A percentile compares a stretch with the other conserved stretches of the same genome.
Conservation (phyloP, 2,329 filamentous ascomycete genomes). For the Fusarium anguioides region DNA sequence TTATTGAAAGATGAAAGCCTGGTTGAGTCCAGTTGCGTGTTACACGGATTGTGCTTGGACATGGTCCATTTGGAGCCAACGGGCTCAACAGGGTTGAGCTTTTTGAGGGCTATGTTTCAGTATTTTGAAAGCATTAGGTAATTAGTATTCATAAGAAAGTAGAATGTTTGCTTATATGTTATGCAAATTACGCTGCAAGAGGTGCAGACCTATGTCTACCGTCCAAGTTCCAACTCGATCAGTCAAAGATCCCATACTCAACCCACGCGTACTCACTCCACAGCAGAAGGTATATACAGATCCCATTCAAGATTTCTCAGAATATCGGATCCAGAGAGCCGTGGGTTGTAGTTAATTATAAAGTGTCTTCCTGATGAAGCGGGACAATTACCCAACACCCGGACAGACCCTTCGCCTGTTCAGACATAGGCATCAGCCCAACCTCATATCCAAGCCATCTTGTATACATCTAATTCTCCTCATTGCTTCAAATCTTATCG, state of each 20-base stretch:
- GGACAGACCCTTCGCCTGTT: constrained; percentile 59
- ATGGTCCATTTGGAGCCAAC: not conserved
- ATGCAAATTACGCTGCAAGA: too few relatives aligned
- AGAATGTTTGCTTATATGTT: too few relatives aligned
- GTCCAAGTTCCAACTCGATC: too few relatives aligned
- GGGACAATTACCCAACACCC: constrained; percentile 69
- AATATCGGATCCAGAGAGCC: too few relatives aligned
- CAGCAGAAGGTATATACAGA: too few relatives aligned
- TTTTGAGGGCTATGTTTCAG: constrained; percentile 60
- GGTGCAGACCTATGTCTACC: too few relatives aligned
- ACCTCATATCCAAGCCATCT: constrained; percentile 64
- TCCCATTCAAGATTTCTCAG: too few relatives aligned
- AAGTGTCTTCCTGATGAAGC: constrained; percentile 70
- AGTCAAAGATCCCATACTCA: too few relatives aligned
- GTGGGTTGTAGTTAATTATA: too few relatives aligned
- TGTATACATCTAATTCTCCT: constrained; percentile 65
- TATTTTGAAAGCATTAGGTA: too few relatives aligned
- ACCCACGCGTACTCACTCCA: too few relatives aligned
- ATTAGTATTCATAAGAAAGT: too few relatives aligned
- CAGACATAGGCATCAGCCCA: constrained; percentile 62
- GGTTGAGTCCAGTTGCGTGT: not conserved
- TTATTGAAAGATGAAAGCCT: not conserved
- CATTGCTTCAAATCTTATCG: constrained; percentile 57
- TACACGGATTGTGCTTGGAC: not conserved
- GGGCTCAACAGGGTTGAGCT: not conserved